These are phyloP conservation scores for Phytomonas francai DNA, from an alignment of 208 protist species.

Conservation along the genomic window DNA sequence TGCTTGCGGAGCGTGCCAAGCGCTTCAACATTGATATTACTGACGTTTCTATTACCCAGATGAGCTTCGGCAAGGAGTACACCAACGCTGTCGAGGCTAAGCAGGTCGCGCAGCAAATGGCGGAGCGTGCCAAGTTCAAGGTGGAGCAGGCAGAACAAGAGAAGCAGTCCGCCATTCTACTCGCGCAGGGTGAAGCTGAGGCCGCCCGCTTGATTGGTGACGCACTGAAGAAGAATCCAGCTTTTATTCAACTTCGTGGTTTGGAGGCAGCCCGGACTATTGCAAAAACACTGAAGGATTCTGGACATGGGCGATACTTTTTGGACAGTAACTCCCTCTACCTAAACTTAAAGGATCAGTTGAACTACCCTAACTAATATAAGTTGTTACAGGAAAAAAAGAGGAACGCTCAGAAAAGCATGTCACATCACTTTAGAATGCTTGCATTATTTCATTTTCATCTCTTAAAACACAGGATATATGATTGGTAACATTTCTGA, in stretches of 20 bases:
- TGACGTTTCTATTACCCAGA: conserved; percentile 97
- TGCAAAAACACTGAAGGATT: conserved; percentile 65
- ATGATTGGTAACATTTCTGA: background rate
- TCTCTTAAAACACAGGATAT: background rate
- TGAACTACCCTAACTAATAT: background rate
- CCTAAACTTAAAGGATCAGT: conserved; percentile 35
- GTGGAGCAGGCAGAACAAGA: conserved; percentile 94
- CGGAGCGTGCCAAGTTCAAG: conserved; percentile 91
- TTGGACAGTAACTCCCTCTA: conserved; percentile 79
- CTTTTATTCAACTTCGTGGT: conserved; percentile 90
- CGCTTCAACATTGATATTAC: conserved; percentile 97
- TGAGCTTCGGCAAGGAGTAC: conserved; percentile 95
- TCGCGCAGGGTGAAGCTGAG: conserved; percentile 92
- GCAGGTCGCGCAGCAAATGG: conserved; percentile 96
- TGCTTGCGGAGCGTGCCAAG: conserved; percentile 91
- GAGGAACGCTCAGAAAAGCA: background rate
- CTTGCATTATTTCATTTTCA: background rate
- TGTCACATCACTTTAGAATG: background rate
- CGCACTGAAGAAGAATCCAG: conserved; percentile 82
- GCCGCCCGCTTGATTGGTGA: conserved; percentile 86
- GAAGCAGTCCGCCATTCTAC: conserved; percentile 88
- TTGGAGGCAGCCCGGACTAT: conserved; percentile 91
- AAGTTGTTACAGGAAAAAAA: background rate
- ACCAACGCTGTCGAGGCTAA: conserved; percentile 93
- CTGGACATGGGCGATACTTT: conserved; percentile 67